phyloP scores from a whole-genome alignment of 2,329 filamentous ascomycete species.

The Fusarium vanettenii region DNA sequence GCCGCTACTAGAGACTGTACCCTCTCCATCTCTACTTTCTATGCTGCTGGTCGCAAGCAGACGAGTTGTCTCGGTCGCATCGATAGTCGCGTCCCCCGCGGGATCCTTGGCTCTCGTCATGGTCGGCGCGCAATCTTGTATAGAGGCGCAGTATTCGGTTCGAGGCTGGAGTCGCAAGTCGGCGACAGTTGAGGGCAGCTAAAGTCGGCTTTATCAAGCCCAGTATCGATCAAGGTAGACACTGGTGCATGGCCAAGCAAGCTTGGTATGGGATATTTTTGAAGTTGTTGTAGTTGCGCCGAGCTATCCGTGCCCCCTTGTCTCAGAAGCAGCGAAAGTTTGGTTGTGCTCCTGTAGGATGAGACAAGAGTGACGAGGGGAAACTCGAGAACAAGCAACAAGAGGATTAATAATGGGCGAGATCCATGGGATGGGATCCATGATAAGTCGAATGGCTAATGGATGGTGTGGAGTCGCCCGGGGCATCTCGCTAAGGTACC shows the following conservation, averaged over 20 bases:
- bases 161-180: not conserved
- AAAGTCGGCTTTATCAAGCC: conserved; percentile 23
- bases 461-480: conserved; percentile 34
- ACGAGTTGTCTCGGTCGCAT: conserved; percentile 51
- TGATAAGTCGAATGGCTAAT: conserved; percentile 38
- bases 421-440: conserved; percentile 22
- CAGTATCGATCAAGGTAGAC: conserved; percentile 17
- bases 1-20: conserved; percentile 27
- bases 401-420: conserved; percentile 36
- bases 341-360: conserved; percentile 20
- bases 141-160: not conserved
- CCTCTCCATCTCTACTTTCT: conserved; percentile 16
- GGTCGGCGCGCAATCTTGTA: not conserved
- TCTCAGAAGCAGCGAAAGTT: conserved; percentile 18
- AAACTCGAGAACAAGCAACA: not conserved
- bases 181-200: conserved; percentile 11
- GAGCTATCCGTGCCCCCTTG: conserved; percentile 12
- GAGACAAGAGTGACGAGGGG: conserved; percentile 39
- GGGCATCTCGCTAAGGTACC: conserved; percentile 2
- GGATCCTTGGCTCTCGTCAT: conserved; percentile 20
- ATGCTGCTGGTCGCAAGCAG: conserved; percentile 50
- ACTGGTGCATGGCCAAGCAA: conserved; percentile 27
- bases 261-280: not conserved
- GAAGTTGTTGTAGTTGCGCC: not conserved
- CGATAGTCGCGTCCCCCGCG: conserved; percentile 8